These are phyloP conservation scores for Insectozyma bohioensis DNA, from an alignment of 1,139 yeast species.

Conservation along the genomic window DNA sequence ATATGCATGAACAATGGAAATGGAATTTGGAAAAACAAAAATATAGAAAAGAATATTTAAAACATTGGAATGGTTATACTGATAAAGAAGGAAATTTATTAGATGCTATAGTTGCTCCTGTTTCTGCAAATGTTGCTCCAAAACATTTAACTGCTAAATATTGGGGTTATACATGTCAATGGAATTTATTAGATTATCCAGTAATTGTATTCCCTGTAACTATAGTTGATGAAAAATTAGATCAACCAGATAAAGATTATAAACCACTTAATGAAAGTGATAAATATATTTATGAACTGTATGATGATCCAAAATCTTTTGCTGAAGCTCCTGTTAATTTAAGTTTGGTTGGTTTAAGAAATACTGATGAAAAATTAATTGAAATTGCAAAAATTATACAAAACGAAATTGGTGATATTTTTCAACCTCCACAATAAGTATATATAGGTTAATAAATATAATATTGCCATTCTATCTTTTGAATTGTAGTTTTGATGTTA, in stretches of 20 bases:
- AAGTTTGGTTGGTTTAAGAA: constrained; percentile 19
- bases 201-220: constrained; percentile 22
- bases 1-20: constrained; percentile 18
- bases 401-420: constrained; percentile 10
- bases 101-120: constrained; percentile 23
- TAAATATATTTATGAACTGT: constrained; percentile 14
- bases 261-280: constrained; percentile 14
- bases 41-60: constrained; percentile 20
- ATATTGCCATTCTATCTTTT: no score
- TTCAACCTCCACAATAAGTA: no score
- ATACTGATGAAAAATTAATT: constrained; percentile 20
- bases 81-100: constrained; percentile 35
- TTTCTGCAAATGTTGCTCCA: constrained; percentile 22
- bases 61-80: constrained; percentile 18
- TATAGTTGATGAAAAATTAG: constrained; percentile 16
- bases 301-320: constrained; percentile 17
- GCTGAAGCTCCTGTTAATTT: constrained; percentile 20
- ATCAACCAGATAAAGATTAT: constrained; percentile 14
- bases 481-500: no score
- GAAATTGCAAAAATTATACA: constrained; percentile 15
- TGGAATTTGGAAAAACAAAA: constrained; percentile 23
- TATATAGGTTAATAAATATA: no score
- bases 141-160: constrained; percentile 21
- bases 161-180: constrained; percentile 23
- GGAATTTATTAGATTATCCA: constrained; percentile 26